Evolutionary conservation across 2,329 filamentous ascomycete genomes (phyloP).

Genomic region (Colletotrichum scovillei): DNA sequence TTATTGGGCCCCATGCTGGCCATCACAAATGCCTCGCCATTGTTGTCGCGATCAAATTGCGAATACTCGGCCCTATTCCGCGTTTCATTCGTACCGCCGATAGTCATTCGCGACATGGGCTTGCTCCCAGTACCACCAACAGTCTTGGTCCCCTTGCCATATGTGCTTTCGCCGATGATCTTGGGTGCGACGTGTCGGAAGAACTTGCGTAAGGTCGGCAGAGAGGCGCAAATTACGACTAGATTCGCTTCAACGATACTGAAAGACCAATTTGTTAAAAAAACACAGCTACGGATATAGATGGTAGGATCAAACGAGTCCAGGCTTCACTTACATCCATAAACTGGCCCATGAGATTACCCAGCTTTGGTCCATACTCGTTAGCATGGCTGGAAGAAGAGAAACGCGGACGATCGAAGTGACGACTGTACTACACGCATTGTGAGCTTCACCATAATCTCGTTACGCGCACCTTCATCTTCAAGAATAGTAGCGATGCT

Average conservation of each 20-base stretch:
- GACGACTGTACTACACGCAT: slow-evolving; percentile 44
- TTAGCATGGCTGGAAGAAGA: slow-evolving; percentile 42
- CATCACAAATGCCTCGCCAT: slow-evolving; percentile 11
- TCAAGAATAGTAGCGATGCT: background rate
- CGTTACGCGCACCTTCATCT: too few relatives aligned
- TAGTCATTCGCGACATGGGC: slow-evolving; percentile 1
- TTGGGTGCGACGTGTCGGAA: slow-evolving; percentile 44
- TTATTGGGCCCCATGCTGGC: background rate
- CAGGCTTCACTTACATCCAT: slow-evolving; percentile 42
- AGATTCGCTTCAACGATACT: slow-evolving; percentile 51
- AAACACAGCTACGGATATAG: background rate
- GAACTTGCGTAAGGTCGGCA: slow-evolving; percentile 50
- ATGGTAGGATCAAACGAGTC: background rate
- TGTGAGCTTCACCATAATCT: background rate
- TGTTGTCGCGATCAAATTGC: background rate
- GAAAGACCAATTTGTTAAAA: background rate
- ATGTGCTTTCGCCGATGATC: slow-evolving; percentile 27
- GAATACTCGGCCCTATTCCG: background rate
- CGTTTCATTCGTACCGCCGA: background rate
- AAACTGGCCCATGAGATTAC: slow-evolving; percentile 41
- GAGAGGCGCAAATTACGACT: slow-evolving; percentile 48
- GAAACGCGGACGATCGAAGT: slow-evolving; percentile 46
- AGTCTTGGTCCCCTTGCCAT: background rate
- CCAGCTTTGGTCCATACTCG: slow-evolving; percentile 43
- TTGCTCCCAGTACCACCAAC: background rate